These are phyloP conservation scores for Sporopachydermia lactativora DNA, from an alignment of 805 yeast species.

Conservation along the genomic window DNA sequence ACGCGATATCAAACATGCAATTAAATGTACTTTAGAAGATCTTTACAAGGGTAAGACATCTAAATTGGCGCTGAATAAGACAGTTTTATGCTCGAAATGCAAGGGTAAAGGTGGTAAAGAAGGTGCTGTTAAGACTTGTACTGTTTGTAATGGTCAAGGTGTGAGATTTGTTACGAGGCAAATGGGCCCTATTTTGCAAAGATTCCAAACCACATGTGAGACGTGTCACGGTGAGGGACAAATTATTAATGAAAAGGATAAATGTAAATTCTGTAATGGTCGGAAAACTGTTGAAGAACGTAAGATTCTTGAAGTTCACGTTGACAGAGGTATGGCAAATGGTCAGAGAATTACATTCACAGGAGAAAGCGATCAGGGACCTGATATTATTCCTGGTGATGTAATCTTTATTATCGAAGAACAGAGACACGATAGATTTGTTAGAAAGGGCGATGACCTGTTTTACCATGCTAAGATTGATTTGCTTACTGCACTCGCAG, in stretches of 20 bases:
- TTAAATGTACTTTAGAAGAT: conserved; percentile 81
- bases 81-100: conserved; percentile 77
- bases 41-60: conserved; percentile 88
- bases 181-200: conserved; percentile 99
- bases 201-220: conserved; percentile 92
- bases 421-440: conserved; percentile 70
- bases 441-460: conserved; percentile 83
- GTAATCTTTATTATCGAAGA: conserved; percentile 86
- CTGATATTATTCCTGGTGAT: conserved; percentile 91
- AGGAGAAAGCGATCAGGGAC: conserved; percentile 97
- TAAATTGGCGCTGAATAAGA: conserved; percentile 87
- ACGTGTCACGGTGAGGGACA: conserved; percentile 89
- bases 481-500: conserved; percentile 87
- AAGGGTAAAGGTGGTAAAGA: conserved; percentile 94
- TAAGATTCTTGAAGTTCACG: conserved; percentile 85
- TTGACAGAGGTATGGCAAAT: conserved; percentile 94
- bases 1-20: conserved; percentile 80
- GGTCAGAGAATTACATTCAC: conserved; percentile 83
- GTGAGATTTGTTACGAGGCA: conserved; percentile 84
- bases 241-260: conserved; percentile 71
- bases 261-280: conserved; percentile 81
- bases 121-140: conserved; percentile 78
- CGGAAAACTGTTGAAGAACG: conserved; percentile 78
- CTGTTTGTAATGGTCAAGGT: conserved; percentile 85
- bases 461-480: conserved; percentile 78